Evolutionary conservation across 2,329 filamentous ascomycete species (phyloP).

Genomic region (Cercospora berteroae): DNA sequence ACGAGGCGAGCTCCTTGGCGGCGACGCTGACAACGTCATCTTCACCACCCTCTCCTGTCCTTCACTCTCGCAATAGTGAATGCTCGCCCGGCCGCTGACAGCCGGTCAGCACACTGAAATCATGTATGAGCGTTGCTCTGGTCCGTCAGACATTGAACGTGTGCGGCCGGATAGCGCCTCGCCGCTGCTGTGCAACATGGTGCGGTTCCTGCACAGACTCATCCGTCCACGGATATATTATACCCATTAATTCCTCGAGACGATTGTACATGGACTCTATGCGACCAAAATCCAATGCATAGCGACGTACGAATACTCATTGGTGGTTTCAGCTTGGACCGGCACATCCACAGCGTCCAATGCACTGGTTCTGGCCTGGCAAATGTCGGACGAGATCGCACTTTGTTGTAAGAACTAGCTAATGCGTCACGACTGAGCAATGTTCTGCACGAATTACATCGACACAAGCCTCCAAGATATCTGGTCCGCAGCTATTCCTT

Average conservation of each 20-base stretch:
- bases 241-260: neutral
- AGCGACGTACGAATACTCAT: neutral
- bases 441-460: neutral
- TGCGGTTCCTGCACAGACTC: neutral
- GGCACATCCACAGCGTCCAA: neutral
- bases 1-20: slow-evolving; percentile 3
- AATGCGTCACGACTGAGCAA: neutral
- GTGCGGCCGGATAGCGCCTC: neutral
- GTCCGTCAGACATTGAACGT: neutral
- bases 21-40: neutral
- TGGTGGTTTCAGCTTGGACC: neutral
- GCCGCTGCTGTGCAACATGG: neutral
- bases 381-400: neutral
- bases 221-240: neutral
- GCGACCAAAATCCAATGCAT: neutral
- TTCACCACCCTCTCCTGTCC: neutral
- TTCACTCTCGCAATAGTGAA: neutral
- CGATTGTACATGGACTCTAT: neutral
- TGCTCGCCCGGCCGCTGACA: neutral
- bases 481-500: neutral
- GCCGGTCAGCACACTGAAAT: neutral
- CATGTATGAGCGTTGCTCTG: neutral
- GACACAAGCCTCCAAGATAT: neutral
- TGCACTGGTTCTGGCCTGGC: neutral
- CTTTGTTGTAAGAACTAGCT: neutral